Evolutionary conservation across 805 yeast species (phyloP).

Genomic region (Candida dajiaensis): DNA sequence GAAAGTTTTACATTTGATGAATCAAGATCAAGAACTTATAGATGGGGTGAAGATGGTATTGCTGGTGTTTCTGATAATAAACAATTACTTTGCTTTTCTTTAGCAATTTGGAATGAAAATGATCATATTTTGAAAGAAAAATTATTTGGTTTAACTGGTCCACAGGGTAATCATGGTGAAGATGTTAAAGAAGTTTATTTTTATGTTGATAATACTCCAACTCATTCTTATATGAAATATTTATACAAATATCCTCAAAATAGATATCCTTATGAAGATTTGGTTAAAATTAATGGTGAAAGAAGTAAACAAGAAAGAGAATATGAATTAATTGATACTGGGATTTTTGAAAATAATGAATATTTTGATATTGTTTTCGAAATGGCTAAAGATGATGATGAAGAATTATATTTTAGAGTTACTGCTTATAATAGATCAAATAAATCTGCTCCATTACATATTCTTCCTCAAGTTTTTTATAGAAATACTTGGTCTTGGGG

Average conservation of each 20-base stretch:
- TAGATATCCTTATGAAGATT: conserved; percentile 74
- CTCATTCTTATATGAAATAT: conserved; percentile 89
- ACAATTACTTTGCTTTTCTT: conserved; percentile 66
- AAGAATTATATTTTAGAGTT: conserved; percentile 73
- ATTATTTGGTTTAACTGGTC: conserved; percentile 83
- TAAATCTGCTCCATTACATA: conserved; percentile 82
- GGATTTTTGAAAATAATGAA: conserved; percentile 50
- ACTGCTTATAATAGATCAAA: conserved; percentile 84
- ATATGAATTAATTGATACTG: conserved; percentile 81
- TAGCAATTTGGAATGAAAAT: conserved; percentile 89
- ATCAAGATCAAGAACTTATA: conserved; percentile 69
- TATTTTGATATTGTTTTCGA: conserved; percentile 88
- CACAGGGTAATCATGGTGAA: conserved; percentile 94
- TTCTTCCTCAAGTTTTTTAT: conserved; percentile 77
- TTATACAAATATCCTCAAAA: conserved; percentile 89
- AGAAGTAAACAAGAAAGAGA: conserved; percentile 66
- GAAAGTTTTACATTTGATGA: conserved; percentile 80
- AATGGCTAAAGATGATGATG: conserved; percentile 80
- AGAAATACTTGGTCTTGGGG: conserved; percentile 97
- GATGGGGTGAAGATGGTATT: conserved; percentile 96
- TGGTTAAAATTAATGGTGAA: conserved; percentile 60
- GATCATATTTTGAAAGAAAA: conserved; percentile 83
- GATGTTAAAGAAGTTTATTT: conserved; percentile 85
- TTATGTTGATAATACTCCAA: conserved; percentile 86
- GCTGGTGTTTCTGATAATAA: conserved; percentile 86